Evolutionary conservation across 257 asterid species (phyloP), one percentile per base, ranked within the genome.

Genomic region (Lithospermum erythrorhizon): DNA sequence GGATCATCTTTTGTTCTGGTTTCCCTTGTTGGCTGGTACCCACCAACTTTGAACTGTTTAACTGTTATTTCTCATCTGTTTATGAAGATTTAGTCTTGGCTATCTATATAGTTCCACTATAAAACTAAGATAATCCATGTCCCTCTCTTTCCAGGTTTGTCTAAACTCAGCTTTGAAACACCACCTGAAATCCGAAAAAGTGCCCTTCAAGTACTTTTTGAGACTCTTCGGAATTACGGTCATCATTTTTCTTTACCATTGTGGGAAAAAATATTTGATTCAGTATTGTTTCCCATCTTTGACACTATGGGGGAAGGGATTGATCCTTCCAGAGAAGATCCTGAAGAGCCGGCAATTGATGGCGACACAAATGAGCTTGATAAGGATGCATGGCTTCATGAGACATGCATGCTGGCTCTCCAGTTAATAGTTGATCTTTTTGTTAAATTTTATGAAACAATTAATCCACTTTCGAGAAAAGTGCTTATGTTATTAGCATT

Each of bases 251-350:
- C 99, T 66, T 71, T 93, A 21, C 80, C 91, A 56, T 73, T 93
- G 74, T 93, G 99, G 99, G 97, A 93, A 68, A 85, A 90, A 72
- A 96, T 93, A 72, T 93, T 93, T 73, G 99, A 93, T 61, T 93
- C 99, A 48, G 97, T 89, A 72, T 83, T 93, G 52, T 93, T 93
- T 76, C 86, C 93, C 62, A 86, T 93, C 70, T 93, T 93, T 71
- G 97, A 93, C 68, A 90, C 87, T 61, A 97, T 94, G 47, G 82
- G 91, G 29, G 89, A 85, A 70, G 94, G 96, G 9, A 86, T 83
- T 37, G 97, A 93, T 70, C 95, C 98, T 76, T 78, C 87, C 67
- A 77, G 87, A 70, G 85, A 83, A 57, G 76, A 76, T 74, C 63
- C 83, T 59, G 67, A 71, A 16, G 75, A 75, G 17, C 81, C 65